Base-by-base conservation (phyloP, 2,329 filamentous ascomycete genomes). In the Xylaria sp. region DNA sequence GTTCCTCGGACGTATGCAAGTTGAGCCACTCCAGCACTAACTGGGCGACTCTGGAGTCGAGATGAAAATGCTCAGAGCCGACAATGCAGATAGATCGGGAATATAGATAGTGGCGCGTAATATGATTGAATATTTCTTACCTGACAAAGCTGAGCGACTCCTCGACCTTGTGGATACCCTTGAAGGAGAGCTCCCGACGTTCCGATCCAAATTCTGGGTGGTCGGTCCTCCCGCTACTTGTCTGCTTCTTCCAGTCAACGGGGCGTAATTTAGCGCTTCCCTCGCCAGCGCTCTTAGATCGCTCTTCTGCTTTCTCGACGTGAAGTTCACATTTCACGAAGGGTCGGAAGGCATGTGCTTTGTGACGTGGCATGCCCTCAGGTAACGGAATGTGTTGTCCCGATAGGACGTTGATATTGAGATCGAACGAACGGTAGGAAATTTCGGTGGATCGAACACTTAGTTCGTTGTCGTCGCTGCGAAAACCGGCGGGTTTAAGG, bases 271-370 rank as follows among this genome's bases (percentile, higher is more conserved):
- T 82, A 19, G 83, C 81, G 24, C 82, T 82, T 55, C 83, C 82
- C 53, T 79, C 74, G 63, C 74, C 71, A 57, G 76, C 67, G 57
- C 75, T 71, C 39, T 74, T 73, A 68, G 75, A 51, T 68, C 78
- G 68, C 71, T 80, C 72, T 79, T 84, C 68, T 79, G 78, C 77
- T 68, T 85, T 92, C 76, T 96, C 93, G 17, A 94, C 88, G 78
- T 97, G 93, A 64, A 98, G 81, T 77, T 96, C 92, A 70, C 90
- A 91, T 77, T 91, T 93, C 74, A 97, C 86, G 67, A 92, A 88
- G 1, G 93, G 93, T 47, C 89, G 88, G 69, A 96, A 88, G 50
- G 83, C 82, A 66, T 83, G 86, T 24, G 83, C 81, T 21, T 84
- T 83, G 34, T 82, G 81, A 69, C 86, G 85, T 34, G 83, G 83